These are phyloP conservation scores for Cyclospora cayetanensis DNA, from an alignment of 169 alveolate species.

Conservation along the genomic window DNA sequence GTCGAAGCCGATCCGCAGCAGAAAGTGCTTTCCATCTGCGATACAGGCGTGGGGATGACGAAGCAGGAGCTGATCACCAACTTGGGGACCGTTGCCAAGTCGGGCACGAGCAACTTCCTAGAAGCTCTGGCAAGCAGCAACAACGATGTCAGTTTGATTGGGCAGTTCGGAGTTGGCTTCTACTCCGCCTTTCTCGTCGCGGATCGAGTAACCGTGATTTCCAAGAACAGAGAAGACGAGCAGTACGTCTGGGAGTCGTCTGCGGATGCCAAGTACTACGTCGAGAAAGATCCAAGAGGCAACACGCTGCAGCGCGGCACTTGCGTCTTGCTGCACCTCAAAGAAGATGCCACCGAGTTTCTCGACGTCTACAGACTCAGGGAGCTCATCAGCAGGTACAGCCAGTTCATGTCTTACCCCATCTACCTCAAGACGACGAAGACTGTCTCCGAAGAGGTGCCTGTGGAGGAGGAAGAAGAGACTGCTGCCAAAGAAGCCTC, in stretches of 20 bases:
- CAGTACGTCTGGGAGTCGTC: slow-evolving; percentile 98
- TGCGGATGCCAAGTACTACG: slow-evolving; percentile 96
- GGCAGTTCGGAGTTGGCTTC: slow-evolving; percentile 99
- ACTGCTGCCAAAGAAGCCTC: too few species aligned
- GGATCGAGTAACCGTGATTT: slow-evolving; percentile 96
- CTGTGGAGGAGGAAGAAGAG: slow-evolving; percentile 80
- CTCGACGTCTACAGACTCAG: slow-evolving; percentile 86
- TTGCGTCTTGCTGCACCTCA: slow-evolving; percentile 95
- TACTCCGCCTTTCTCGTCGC: slow-evolving; percentile 99
- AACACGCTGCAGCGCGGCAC: slow-evolving; percentile 98
- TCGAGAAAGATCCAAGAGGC: slow-evolving; percentile 97
- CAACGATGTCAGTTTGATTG: slow-evolving; percentile 96
- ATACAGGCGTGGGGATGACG: slow-evolving; percentile 99
- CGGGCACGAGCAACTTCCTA: slow-evolving; percentile 95
- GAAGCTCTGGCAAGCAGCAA: slow-evolving; percentile 96
- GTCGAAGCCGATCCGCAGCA: slow-evolving; percentile 93
- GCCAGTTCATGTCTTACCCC: slow-evolving; percentile 98
- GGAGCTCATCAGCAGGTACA: slow-evolving; percentile 93
- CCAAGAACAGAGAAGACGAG: slow-evolving; percentile 92
- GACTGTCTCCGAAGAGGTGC: slow-evolving; percentile 78
- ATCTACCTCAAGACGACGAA: slow-evolving; percentile 91
- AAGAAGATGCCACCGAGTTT: slow-evolving; percentile 98
- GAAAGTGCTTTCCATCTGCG: slow-evolving; percentile 95
- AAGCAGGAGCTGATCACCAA: slow-evolving; percentile 97
- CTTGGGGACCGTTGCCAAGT: slow-evolving; percentile 99